phyloP scores from a whole-genome alignment of 148 eudicot species.

The Rhododendron ovatum region DNA sequence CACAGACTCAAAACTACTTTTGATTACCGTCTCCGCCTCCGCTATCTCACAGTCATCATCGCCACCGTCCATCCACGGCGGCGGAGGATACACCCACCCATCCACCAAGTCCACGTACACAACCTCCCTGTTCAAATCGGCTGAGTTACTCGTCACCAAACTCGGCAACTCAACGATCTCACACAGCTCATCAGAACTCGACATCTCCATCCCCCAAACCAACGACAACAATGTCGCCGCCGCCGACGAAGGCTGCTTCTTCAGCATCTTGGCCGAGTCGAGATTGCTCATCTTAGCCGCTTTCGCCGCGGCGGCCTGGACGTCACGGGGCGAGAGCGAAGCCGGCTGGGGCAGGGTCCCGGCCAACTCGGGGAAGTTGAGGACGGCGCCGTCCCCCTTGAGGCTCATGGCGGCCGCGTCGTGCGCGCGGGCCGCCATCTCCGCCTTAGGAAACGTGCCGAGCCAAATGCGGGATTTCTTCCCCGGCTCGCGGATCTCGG shows the following conservation, averaged over 20 bases:
- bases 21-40: conserved; percentile 21
- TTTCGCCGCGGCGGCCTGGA: no score
- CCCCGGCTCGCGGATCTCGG: conserved; percentile 64
- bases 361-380: conserved; percentile 55
- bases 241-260: no score
- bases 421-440: conserved; percentile 67
- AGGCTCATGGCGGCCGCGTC: conserved; percentile 54
- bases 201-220: no score
- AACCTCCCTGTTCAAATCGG: no score
- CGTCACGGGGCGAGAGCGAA: no score
- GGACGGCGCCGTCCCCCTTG: conserved; percentile 34
- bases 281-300: no score
- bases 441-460: conserved; percentile 52
- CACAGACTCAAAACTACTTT: conserved; percentile 33
- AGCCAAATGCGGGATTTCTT: conserved; percentile 61
- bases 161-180: no score
- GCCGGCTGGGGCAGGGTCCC: conserved; percentile 34
- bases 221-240: no score
- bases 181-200: no score
- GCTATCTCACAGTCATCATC: conserved; percentile 20
- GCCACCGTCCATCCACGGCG: conserved; percentile 31
- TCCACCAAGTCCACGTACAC: background rate
- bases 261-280: no score
- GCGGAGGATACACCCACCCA: conserved; percentile 50
- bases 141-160: no score